Conservation (phyloP, 148 eudicot genomes). For the Suaeda aralocaspica region DNA sequence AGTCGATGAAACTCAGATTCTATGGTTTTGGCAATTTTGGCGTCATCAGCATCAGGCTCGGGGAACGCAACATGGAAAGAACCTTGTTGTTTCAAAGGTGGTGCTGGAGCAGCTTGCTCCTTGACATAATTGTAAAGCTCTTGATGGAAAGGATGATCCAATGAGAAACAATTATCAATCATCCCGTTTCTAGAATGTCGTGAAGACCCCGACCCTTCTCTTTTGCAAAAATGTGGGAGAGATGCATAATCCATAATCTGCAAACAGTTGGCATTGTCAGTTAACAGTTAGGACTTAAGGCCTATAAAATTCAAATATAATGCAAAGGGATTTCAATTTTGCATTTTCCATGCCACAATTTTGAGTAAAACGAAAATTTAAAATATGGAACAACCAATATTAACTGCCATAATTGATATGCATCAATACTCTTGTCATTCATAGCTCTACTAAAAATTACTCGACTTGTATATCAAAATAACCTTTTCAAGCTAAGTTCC, state of each 20-base stretch:
- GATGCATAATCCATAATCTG: slow-evolving; percentile 96
- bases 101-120: slow-evolving; percentile 42
- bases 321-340: too few relatives aligned
- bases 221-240: slow-evolving; percentile 92
- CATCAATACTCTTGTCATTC: too few relatives aligned
- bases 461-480: too few relatives aligned
- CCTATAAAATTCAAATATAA: not conserved
- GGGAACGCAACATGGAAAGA: slow-evolving; percentile 84
- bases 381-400: too few relatives aligned
- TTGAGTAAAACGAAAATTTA: too few relatives aligned
- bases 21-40: slow-evolving; percentile 69
- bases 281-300: slow-evolving; percentile 1
- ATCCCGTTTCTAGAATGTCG: slow-evolving; percentile 59
- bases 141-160: slow-evolving; percentile 68
- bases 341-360: too few relatives aligned
- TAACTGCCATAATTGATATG: too few relatives aligned
- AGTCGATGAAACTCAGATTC: slow-evolving; percentile 69
- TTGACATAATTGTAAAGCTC: slow-evolving; percentile 56
- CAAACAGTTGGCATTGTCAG: slow-evolving; percentile 14
- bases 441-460: too few relatives aligned
- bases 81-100: slow-evolving; percentile 50
- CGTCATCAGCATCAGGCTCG: slow-evolving; percentile 64
- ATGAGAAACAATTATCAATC: slow-evolving; percentile 57
- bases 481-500: too few relatives aligned
- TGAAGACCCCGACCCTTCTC: slow-evolving; percentile 90